These are phyloP conservation scores for Cyberlindnera sargentensis DNA, from an alignment of 805 yeast genomes.

Conservation along the genomic window DNA sequence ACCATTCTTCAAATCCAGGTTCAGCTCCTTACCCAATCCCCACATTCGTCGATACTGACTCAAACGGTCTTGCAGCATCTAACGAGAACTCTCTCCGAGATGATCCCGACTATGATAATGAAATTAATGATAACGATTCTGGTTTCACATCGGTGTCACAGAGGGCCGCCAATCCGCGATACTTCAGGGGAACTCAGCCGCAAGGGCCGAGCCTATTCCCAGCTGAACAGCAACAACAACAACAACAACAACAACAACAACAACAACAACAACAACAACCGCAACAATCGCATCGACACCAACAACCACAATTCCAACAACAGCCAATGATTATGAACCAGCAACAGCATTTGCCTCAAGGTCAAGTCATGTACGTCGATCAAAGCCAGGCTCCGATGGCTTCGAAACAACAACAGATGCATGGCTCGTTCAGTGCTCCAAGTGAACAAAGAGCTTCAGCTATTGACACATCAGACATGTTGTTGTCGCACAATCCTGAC, in stretches of 20 bases:
- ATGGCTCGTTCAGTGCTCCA: not conserved
- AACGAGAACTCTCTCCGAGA: not conserved
- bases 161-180: conserved; percentile 60
- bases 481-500: conserved; percentile 44
- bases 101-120: conserved; percentile 12
- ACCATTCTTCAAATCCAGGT: not conserved
- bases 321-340: not conserved
- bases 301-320: conserved; percentile 1
- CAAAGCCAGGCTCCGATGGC: no score
- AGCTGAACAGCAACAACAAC: conserved; percentile 1
- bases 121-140: conserved; percentile 34
- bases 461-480: conserved; percentile 31
- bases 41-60: not conserved
- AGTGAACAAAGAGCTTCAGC: conserved; percentile 3
- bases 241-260: conserved; percentile 3
- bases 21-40: conserved; percentile 1
- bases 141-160: conserved; percentile 77
- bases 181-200: conserved; percentile 30
- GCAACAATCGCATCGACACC: conserved; percentile 1
- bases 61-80: not conserved
- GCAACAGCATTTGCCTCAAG: conserved; percentile 2
- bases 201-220: conserved; percentile 22
- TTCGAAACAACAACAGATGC: not conserved
- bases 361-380: not conserved
- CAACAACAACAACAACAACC: not conserved